Conservation (phyloP, 2,329 filamentous ascomycete genomes). For the Alternaria sp. region DNA sequence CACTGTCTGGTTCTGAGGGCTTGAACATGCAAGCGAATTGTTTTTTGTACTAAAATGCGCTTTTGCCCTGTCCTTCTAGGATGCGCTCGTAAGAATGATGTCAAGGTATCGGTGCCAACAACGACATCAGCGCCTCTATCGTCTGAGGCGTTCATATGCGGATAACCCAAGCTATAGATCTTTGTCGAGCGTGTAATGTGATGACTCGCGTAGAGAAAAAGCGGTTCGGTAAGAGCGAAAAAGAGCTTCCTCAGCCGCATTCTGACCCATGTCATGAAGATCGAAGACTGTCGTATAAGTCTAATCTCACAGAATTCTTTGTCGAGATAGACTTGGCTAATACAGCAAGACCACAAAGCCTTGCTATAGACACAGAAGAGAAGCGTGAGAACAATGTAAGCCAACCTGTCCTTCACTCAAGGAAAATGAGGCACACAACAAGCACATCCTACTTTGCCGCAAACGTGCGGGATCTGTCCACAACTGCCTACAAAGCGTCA, state of each 20-base stretch:
- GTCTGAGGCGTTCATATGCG: neutral
- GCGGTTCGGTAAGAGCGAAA: neutral
- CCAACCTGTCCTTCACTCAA: neutral
- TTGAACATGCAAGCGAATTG: neutral
- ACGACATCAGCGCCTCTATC: neutral
- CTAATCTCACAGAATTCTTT: neutral
- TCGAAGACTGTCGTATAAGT: neutral
- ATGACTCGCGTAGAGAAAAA: neutral
- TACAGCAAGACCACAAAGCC: neutral
- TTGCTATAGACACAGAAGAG: neutral
- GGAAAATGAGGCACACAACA: neutral
- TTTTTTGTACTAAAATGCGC: neutral
- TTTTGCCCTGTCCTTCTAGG: constrained; percentile 2
- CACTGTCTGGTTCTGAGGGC: neutral
- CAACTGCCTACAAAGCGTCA: neutral
- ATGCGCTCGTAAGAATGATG: neutral
- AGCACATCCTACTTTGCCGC: neutral
- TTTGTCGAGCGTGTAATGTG: neutral
- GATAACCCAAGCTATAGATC: neutral
- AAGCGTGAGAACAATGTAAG: neutral
- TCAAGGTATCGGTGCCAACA: neutral
- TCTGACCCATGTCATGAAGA: neutral
- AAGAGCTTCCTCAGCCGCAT: neutral
- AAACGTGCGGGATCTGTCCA: neutral
- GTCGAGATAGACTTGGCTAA: neutral